Evolutionary conservation across 1,139 yeast species (phyloP).

Genomic region (Candida smagusa): DNA sequence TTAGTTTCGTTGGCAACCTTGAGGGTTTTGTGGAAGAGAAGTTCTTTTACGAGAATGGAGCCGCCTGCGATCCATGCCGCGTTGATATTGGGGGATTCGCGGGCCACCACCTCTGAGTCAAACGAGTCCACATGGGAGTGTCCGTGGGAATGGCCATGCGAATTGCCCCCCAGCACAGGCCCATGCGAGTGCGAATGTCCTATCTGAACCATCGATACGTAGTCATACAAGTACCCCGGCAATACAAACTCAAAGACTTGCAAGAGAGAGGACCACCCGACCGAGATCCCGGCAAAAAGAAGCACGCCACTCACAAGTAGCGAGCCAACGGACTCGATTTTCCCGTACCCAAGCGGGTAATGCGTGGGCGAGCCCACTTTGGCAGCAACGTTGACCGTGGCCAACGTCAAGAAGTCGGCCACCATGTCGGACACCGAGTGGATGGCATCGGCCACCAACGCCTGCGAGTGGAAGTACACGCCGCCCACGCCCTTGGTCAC

Average conservation of each 20-base stretch:
- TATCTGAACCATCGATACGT: slow-evolving; percentile 43
- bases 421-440: slow-evolving; percentile 89
- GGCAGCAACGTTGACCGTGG: slow-evolving; percentile 78
- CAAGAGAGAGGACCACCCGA: slow-evolving; percentile 82
- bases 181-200: slow-evolving; percentile 54
- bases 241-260: slow-evolving; percentile 66
- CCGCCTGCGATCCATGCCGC: slow-evolving; percentile 97
- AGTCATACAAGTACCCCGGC: slow-evolving; percentile 49
- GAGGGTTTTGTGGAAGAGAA: slow-evolving; percentile 80
- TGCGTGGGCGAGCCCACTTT: slow-evolving; percentile 56
- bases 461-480: slow-evolving; percentile 87
- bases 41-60: slow-evolving; percentile 80
- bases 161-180: background rate
- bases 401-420: slow-evolving; percentile 83
- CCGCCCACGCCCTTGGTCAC: slow-evolving; percentile 87
- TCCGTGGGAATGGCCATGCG: slow-evolving; percentile 14
- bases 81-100: slow-evolving; percentile 65
- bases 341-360: slow-evolving; percentile 90
- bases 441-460: slow-evolving; percentile 88
- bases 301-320: slow-evolving; percentile 80
- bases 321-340: slow-evolving; percentile 89
- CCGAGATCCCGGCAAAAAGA: slow-evolving; percentile 82
- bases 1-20: slow-evolving; percentile 72
- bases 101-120: background rate
- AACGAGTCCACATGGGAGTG: slow-evolving; percentile 8